These are phyloP conservation scores for Cyclotella choctawhatcheeana DNA, from an alignment of 108 stramenopile genomes.

Conservation along the genomic window DNA sequence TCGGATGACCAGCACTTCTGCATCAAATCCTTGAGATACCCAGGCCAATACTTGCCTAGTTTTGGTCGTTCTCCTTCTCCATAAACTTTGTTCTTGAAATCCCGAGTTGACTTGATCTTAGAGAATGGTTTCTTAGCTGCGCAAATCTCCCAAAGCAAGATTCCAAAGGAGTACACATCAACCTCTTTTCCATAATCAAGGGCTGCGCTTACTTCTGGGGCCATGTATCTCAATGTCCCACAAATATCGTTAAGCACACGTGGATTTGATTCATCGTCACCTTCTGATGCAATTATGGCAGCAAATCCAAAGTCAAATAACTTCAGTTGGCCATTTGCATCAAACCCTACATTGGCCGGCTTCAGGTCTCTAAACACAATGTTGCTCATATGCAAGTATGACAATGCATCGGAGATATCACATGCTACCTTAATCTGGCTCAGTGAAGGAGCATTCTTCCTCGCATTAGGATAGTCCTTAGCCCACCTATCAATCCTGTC, in stretches of 20 bases:
- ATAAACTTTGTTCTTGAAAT: constrained; percentile 51
- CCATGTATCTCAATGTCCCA: constrained; percentile 62
- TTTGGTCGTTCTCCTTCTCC: constrained; percentile 44
- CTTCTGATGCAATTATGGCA: constrained; percentile 21
- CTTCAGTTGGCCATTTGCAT: constrained; percentile 15
- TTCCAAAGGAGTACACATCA: constrained; percentile 68
- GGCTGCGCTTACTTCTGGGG: constrained; percentile 37
- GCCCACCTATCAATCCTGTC: constrained; percentile 73
- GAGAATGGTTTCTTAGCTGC: constrained; percentile 57
- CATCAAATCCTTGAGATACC: constrained; percentile 39
- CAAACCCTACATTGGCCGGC: constrained; percentile 65
- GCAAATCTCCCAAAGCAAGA: constrained; percentile 62
- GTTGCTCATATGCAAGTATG: constrained; percentile 54
- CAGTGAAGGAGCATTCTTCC: constrained; percentile 12
- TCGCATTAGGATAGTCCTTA: constrained; percentile 10
- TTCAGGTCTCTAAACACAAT: constrained; percentile 66
- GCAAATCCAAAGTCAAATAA: constrained; percentile 71
- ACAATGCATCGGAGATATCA: constrained; percentile 40
- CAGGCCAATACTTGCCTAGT: constrained; percentile 35
- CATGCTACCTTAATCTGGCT: constrained; percentile 11
- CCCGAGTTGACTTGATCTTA: constrained; percentile 32
- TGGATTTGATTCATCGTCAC: constrained; percentile 9
- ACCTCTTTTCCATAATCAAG: constrained; percentile 41
- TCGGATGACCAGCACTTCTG: constrained; percentile 53
- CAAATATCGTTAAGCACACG: constrained; percentile 35